Base-by-base conservation (phyloP, 1,284 basidiomycete species). In the Ceratobasidium sp. region DNA sequence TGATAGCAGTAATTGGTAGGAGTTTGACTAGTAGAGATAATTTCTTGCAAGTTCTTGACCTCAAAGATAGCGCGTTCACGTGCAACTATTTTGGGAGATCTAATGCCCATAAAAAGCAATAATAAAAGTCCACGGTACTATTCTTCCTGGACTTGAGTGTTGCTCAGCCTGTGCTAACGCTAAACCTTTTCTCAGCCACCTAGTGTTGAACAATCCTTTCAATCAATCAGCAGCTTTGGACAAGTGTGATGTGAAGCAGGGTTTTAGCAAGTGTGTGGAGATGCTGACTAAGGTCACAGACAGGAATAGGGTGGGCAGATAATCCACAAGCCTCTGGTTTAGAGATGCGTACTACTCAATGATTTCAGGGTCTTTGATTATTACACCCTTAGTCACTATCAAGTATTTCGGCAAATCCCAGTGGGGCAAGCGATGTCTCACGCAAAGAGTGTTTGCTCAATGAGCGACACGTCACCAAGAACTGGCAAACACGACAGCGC, bases 191-290 rank as follows among this genome's bases (percentile, higher is more conserved):
- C 54, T 58, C 54, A 58, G 31, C 54, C 54, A 58, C 54, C 23
- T 58, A 58, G 54, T 11, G 13, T 58, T 58, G 54, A 28, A 58
- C 54, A 15, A 31, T 58, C 26, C 82, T 35, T 58, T 15, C 54
- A 33, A 20, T 20, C 15, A 58, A 31, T 58, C 33, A 58, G n/a
- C 54, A 31, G 54, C 28, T 35, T 31, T 58, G 54, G 54, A 58
- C 54, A 35, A 35, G 54, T 20, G 15, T 58, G 54, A 58, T 58
- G 33, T 58, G 15, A 20, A 31, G 54, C 17, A 35, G 26, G 54
- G 6, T 58, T 31, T 31, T 31, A 31, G 54, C 54, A 31, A 58
- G 54, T 28, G 11, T 23, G 54, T 58, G 28, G 54, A 58, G 11
- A n/a, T 33, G 26, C 54, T 15, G 54, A 17, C 54, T 58, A 58